Evolutionary conservation across 495 filamentous ascomycete species (phyloP).

Genomic region (Penicillium arizonense): DNA sequence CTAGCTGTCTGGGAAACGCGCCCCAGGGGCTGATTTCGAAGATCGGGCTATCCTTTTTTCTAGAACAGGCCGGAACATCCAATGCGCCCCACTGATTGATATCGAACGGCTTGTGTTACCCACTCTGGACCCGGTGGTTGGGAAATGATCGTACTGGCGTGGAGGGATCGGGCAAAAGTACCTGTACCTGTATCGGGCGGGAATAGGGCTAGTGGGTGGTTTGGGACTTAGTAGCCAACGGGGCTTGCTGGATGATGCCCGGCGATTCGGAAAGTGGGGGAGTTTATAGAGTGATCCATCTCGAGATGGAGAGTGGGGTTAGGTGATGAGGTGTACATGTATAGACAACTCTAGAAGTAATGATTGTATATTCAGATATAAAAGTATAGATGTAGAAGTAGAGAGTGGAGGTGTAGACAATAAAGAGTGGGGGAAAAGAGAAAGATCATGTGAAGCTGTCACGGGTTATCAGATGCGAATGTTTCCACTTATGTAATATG

Average conservation of each 20-base stretch:
- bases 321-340: not conserved
- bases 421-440: no score
- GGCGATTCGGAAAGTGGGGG: slow-evolving; percentile 17
- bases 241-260: not conserved
- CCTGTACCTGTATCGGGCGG: not conserved
- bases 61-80: slow-evolving; percentile 1
- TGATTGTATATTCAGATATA: no score
- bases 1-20: no score
- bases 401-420: no score
- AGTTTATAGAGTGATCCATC: not conserved
- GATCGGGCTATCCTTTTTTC: not conserved
- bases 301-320: not conserved
- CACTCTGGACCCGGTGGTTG: slow-evolving; percentile 3
- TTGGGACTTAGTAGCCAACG: not conserved
- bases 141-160: slow-evolving; percentile 4
- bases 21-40: not conserved
- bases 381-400: no score
- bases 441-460: no score
- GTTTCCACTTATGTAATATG: not conserved
- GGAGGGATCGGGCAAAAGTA: not conserved
- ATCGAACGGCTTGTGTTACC: slow-evolving; percentile 1
- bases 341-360: no score
- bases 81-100: slow-evolving; percentile 8
- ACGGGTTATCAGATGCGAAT: slow-evolving; percentile 7
- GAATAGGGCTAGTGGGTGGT: slow-evolving; percentile 1